These are phyloP conservation scores for Amanita fuliginea DNA, from an alignment of 768 basidiomycete genomes.

Conservation along the genomic window DNA sequence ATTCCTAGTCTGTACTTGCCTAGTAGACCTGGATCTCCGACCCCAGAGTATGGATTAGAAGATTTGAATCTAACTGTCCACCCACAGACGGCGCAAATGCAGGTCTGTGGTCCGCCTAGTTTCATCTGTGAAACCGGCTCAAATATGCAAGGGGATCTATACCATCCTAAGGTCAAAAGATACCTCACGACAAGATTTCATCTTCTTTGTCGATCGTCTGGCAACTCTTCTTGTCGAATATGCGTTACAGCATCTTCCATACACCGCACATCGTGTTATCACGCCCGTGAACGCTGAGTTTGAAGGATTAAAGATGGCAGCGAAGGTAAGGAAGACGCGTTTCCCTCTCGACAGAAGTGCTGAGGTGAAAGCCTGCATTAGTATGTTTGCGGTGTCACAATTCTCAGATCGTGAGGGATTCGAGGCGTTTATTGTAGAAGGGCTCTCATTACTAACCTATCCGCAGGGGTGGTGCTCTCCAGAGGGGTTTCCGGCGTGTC, in stretches of 20 bases:
- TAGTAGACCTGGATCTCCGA: constrained; percentile 23
- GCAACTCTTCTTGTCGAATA: constrained; percentile 78
- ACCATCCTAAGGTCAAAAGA: constrained; percentile 70
- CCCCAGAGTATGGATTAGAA: constrained; percentile 27
- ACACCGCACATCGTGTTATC: constrained; percentile 40
- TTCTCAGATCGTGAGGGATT: constrained; percentile 66
- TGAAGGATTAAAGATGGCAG: constrained; percentile 51
- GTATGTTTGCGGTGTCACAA: constrained; percentile 81
- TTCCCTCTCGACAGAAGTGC: not conserved
- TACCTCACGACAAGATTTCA: constrained; percentile 77
- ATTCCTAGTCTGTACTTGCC: constrained; percentile 30
- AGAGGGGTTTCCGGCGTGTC: constrained; percentile 83
- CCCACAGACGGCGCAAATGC: constrained; percentile 70
- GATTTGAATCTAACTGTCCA: constrained; percentile 53
- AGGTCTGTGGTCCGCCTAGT: constrained; percentile 30
- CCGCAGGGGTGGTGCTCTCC: constrained; percentile 75
- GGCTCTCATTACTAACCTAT: not conserved
- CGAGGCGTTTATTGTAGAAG: constrained; percentile 8
- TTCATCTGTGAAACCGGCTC: not conserved
- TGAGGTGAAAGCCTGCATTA: constrained; percentile 17
- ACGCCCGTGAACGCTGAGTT: constrained; percentile 56
- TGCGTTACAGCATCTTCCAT: constrained; percentile 78
- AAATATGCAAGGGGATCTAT: constrained; percentile 61
- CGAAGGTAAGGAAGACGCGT: constrained; percentile 31
- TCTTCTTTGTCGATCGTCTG: constrained; percentile 85